Percentiles rank a stretch among this genome's conserved stretches.
Conservation (phyloP, 164 flowering plant species). For the Houttuynia cordata region DNA sequence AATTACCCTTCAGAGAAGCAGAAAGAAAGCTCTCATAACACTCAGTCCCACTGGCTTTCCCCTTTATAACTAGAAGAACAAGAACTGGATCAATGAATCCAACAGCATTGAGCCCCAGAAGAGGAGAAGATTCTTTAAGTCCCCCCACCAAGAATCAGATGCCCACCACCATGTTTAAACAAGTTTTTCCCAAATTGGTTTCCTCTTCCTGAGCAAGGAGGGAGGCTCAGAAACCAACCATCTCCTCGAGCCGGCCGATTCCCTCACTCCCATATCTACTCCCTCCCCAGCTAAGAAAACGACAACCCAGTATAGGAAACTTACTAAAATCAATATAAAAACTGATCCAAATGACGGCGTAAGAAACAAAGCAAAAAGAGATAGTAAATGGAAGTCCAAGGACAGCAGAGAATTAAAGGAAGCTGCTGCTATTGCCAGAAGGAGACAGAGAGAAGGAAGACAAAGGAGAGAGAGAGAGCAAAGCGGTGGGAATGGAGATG, state of each 20-base stretch:
- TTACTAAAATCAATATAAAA: background rate
- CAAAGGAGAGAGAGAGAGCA: no score
- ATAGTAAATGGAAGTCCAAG: background rate
- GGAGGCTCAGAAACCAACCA: no score
- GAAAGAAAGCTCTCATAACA: background rate
- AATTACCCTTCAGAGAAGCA: background rate
- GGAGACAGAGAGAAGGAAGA: background rate
- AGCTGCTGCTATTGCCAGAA: background rate
- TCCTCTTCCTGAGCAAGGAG: no score
- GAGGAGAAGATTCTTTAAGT: background rate
- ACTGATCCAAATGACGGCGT: background rate
- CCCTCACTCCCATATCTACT: no score
- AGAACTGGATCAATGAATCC: background rate
- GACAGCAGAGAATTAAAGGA: background rate
- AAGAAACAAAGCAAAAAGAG: background rate
- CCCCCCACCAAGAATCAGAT: no score
- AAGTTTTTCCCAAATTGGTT: no score
- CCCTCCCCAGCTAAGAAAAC: background rate
- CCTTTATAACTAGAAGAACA: background rate
- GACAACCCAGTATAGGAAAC: background rate
- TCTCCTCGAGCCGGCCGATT: no score
- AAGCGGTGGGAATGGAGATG: no score
- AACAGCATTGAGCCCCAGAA: background rate
- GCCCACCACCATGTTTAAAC: no score
- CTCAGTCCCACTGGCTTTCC: background rate